A percentile compares a stretch with the other conserved stretches of the same genome.
These are phyloP conservation scores for Amanita jacksonii DNA, from an alignment of 768 basidiomycete genomes.

Conservation along the genomic window DNA sequence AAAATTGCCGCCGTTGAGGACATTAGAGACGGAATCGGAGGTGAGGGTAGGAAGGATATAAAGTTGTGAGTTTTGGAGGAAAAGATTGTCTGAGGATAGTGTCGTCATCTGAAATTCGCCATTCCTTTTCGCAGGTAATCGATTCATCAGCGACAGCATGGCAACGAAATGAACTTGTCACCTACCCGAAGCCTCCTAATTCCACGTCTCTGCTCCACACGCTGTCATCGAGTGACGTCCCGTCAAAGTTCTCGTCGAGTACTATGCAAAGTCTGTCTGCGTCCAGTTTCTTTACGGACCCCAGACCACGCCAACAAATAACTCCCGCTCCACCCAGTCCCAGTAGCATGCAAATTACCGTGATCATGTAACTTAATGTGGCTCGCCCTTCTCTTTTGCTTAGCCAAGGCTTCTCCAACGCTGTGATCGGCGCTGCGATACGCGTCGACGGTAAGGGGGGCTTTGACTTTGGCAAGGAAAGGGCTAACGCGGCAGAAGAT, in stretches of 20 bases:
- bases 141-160: neutral
- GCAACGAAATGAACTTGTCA: neutral
- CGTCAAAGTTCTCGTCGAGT: conserved; percentile 59
- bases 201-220: conserved; percentile 64
- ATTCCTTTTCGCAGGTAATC: conserved; percentile 31
- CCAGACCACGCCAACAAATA: conserved; percentile 46
- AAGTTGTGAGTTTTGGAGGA: conserved; percentile 54
- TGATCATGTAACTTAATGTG: conserved; percentile 32
- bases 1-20: conserved; percentile 52
- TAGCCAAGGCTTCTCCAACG: conserved; percentile 56
- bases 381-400: conserved; percentile 26
- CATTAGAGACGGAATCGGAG: conserved; percentile 39
- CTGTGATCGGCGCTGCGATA: conserved; percentile 39
- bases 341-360: conserved; percentile 41
- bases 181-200: conserved; percentile 66
- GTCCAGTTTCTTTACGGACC: conserved; percentile 31
- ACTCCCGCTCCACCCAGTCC: conserved; percentile 43
- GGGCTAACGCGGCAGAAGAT: conserved; percentile 10
- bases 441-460: conserved; percentile 40
- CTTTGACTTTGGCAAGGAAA: conserved; percentile 22
- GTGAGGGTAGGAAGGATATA: conserved; percentile 82
- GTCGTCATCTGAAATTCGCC: conserved; percentile 79
- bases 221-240: conserved; percentile 31
- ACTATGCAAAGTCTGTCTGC: conserved; percentile 47
- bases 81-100: conserved; percentile 47